phyloP scores from a whole-genome alignment of 2,329 filamentous ascomycete genomes.

The Ceratocystiopsis sp. region DNA sequence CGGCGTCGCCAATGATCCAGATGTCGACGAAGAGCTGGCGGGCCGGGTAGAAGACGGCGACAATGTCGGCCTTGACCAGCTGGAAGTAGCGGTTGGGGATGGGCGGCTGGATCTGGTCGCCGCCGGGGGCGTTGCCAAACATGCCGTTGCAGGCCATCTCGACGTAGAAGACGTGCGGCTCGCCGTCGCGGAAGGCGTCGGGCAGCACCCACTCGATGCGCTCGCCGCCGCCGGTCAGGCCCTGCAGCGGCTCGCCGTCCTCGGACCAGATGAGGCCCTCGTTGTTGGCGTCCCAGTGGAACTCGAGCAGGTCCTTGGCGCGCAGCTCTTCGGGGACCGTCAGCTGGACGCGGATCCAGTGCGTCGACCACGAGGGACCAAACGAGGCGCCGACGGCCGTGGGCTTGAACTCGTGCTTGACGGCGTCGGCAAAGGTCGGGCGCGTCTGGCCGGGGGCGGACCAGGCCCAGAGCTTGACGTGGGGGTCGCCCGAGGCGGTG shows the following conservation, averaged over 20 bases:
- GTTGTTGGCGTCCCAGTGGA: conserved; percentile 90
- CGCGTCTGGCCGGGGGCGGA: conserved; percentile 62
- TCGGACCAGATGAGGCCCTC: conserved; percentile 91
- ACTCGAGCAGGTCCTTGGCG: conserved; percentile 70
- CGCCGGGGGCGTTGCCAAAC: conserved; percentile 78
- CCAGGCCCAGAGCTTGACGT: conserved; percentile 77
- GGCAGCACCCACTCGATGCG: conserved; percentile 85
- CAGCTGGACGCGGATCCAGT: conserved; percentile 83
- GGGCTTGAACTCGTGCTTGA: conserved; percentile 54
- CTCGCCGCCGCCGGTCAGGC: conserved; percentile 78
- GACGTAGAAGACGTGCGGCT: conserved; percentile 80
- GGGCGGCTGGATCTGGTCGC: conserved; percentile 78
- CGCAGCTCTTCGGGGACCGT: conserved; percentile 57
- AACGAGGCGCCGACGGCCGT: conserved; percentile 65
- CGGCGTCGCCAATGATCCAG: conserved; percentile 89
- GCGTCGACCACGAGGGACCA: conserved; percentile 90
- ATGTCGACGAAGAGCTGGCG: conserved; percentile 77
- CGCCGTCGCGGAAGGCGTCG: conserved; percentile 61
- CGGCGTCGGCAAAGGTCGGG: conserved; percentile 73
- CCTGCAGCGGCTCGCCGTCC: conserved; percentile 78
- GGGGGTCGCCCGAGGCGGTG: conserved; percentile 45
- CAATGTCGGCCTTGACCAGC: conserved; percentile 65
- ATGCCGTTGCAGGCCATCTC: conserved; percentile 98
- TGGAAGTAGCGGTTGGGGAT: conserved; percentile 68
- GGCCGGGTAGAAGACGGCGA: conserved; percentile 74